phyloP scores from a whole-genome alignment of 1,284 basidiomycete genomes.

The Ceratobasidium sp. region DNA sequence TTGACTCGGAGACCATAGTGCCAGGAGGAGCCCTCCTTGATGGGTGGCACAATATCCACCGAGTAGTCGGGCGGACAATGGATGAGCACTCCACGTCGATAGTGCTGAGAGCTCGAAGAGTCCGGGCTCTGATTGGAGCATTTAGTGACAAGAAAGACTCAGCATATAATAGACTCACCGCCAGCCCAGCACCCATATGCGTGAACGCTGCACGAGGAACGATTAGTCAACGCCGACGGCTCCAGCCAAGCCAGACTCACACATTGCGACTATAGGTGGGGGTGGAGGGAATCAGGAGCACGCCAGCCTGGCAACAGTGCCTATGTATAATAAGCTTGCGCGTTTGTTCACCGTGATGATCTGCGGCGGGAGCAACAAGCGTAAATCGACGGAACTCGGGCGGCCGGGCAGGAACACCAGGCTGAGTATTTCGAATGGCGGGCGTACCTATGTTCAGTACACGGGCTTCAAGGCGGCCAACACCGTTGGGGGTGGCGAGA shows the following conservation, averaged over 20 bases:
- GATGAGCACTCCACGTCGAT: conserved; percentile 49
- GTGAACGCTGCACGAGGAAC: conserved; percentile 17
- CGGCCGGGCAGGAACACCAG: conserved; percentile 18
- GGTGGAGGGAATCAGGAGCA: not conserved
- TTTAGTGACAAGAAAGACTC: conserved; percentile 9
- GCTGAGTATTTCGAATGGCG: conserved; percentile 21
- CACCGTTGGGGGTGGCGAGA: conserved; percentile 29
- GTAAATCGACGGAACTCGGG: conserved; percentile 27
- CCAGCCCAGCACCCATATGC: conserved; percentile 43
- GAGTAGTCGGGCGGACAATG: conserved; percentile 48
- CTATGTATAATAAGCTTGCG: conserved; percentile 9
- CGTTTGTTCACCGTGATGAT: not conserved
- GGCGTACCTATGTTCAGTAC: conserved; percentile 22
- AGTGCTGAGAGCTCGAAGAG: conserved; percentile 48
- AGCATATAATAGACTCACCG: conserved; percentile 37
- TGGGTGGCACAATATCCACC: conserved; percentile 47
- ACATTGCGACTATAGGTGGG: conserved; percentile 25
- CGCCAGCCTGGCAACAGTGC: not conserved
- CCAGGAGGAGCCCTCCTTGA: conserved; percentile 48
- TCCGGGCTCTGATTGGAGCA: conserved; percentile 31
- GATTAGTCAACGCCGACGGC: not conserved
- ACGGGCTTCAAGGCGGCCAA: not conserved
- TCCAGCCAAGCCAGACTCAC: conserved; percentile 2
- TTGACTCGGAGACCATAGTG: conserved; percentile 49
- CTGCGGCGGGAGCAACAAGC: conserved; percentile 5